Evolutionary conservation across 208 protist species (phyloP).

Genomic region (Herpetomonas samuelpessoai): DNA sequence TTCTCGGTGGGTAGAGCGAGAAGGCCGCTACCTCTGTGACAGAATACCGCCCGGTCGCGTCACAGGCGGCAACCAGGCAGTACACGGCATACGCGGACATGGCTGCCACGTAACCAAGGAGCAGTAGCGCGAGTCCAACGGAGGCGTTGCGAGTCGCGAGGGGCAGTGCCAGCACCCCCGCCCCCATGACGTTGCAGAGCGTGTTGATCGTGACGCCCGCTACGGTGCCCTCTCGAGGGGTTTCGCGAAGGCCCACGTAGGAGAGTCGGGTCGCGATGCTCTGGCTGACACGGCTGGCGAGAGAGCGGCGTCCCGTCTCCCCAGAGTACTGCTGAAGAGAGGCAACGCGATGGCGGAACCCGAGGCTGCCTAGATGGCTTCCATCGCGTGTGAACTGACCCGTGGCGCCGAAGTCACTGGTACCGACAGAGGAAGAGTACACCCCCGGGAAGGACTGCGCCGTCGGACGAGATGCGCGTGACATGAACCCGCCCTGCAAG

Average conservation of each 20-base stretch:
- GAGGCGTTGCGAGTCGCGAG: slow-evolving; percentile 67
- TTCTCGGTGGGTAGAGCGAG: slow-evolving; percentile 38
- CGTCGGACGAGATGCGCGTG: too few species aligned
- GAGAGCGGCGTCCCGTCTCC: slow-evolving; percentile 15
- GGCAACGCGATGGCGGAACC: too few species aligned
- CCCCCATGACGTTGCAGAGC: slow-evolving; percentile 72
- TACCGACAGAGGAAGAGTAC: background rate
- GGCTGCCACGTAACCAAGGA: slow-evolving; percentile 32
- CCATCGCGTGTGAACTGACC: background rate
- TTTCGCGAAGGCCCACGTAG: slow-evolving; percentile 24
- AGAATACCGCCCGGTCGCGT: slow-evolving; percentile 50
- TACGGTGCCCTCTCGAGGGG: slow-evolving; percentile 35
- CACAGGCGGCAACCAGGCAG: slow-evolving; percentile 47
- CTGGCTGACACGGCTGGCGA: slow-evolving; percentile 43
- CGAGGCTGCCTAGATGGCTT: too few species aligned
- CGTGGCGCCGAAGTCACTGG: background rate
- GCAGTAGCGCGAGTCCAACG: slow-evolving; percentile 27
- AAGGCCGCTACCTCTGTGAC: slow-evolving; percentile 62
- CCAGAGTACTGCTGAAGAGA: too few species aligned
- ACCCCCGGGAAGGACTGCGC: slow-evolving; percentile 3
- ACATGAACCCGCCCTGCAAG: too few species aligned
- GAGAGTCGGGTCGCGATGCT: slow-evolving; percentile 48
- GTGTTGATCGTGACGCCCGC: slow-evolving; percentile 59
- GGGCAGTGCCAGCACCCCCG: slow-evolving; percentile 63
- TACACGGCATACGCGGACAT: slow-evolving; percentile 53